Evolutionary conservation across 2,329 filamentous ascomycete species (phyloP).

Genomic region (Aspergillus sp.): DNA sequence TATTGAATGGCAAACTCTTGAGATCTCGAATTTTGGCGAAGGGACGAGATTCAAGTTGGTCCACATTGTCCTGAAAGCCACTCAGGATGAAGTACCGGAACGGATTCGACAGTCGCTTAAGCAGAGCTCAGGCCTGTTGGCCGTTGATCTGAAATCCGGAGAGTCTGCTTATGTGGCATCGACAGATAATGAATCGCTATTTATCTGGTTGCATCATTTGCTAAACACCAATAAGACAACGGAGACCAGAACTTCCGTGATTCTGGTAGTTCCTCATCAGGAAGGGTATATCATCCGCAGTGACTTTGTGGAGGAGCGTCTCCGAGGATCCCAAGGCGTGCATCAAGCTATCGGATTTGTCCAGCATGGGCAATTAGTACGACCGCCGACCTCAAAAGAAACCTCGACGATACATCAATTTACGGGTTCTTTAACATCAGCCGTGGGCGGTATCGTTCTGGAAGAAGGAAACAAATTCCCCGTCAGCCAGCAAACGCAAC

Average conservation of each 20-base stretch:
- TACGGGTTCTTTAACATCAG: no score
- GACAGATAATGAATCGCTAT: background rate
- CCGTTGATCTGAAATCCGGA: background rate
- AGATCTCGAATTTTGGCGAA: fast-evolving
- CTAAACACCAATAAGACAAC: background rate
- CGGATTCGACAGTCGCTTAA: background rate
- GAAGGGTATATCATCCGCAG: background rate
- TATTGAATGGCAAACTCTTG: background rate
- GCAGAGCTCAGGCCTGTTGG: background rate
- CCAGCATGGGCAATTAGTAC: background rate
- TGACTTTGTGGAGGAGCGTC: background rate
- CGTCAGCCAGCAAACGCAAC: no score
- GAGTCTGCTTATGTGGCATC: background rate
- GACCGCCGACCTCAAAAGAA: background rate
- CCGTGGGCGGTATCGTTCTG: no score
- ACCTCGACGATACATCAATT: background rate
- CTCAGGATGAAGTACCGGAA: background rate
- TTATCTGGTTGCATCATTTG: background rate
- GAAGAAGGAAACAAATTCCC: no score
- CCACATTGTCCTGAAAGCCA: background rate
- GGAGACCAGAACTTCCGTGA: background rate
- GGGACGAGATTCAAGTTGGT: background rate
- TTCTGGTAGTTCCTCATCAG: background rate
- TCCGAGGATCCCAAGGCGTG: background rate
- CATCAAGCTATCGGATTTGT: background rate